A percentile compares a stretch with the other conserved stretches of the same genome.
Evolutionary conservation across 139 green algal genomes (phyloP).

Genomic region (Micractinium sp.): DNA sequence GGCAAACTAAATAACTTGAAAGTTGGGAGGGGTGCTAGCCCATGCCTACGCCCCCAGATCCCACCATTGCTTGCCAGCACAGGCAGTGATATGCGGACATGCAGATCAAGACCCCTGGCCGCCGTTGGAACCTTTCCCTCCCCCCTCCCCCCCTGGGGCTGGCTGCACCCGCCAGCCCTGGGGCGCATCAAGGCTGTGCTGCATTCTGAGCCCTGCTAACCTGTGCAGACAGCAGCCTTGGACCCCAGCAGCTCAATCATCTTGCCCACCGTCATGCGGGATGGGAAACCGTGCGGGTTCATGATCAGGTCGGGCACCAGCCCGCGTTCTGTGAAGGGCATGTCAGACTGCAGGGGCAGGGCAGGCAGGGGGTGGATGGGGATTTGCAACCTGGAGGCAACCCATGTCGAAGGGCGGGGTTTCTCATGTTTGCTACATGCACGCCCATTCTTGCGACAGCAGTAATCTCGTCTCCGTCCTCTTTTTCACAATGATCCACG

Average conservation of each 20-base stretch:
- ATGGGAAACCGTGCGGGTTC: constrained; percentile 88
- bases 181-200: too few species aligned
- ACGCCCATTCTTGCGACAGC: too few species aligned
- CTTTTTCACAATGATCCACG: too few species aligned
- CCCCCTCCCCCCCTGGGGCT: background rate
- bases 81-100: background rate
- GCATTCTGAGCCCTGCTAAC: background rate
- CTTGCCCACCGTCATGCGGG: constrained; percentile 90
- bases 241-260: constrained; percentile 97
- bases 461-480: too few species aligned
- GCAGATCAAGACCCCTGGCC: too few species aligned
- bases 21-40: too few species aligned
- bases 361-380: background rate
- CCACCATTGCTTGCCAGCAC: background rate
- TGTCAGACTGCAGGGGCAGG: constrained; percentile 77
- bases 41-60: too few species aligned
- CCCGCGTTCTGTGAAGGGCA: constrained; percentile 91
- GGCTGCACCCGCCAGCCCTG: background rate
- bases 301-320: constrained; percentile 92
- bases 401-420: too few species aligned
- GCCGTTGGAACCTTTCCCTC: too few species aligned
- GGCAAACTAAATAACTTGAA: too few species aligned
- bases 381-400: too few species aligned
- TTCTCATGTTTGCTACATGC: too few species aligned
- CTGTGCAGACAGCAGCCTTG: constrained; percentile 86